Evolutionary conservation across 345 rosid genomes (phyloP).

Genomic region (Melastoma malabathricum): DNA sequence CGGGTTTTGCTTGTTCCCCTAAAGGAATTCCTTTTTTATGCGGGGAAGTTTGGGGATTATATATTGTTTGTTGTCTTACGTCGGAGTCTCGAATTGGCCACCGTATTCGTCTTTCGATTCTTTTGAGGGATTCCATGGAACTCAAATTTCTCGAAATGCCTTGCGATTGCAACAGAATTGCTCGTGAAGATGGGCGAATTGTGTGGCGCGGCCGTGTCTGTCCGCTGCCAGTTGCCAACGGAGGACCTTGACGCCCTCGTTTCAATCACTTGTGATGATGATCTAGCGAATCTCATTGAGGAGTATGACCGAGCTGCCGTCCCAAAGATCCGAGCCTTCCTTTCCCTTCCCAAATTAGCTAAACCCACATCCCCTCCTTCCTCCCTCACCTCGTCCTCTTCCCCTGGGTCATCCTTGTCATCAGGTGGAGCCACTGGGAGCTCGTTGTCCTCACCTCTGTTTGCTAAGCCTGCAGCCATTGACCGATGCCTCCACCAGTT

Average conservation of each 20-base stretch:
- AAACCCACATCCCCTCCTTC: slow-evolving; percentile 23
- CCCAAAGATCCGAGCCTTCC: slow-evolving; percentile 70
- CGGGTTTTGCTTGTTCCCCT: too few relatives aligned
- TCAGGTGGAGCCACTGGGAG: slow-evolving; percentile 1
- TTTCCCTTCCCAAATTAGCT: slow-evolving; percentile 34
- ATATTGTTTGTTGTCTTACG: too few relatives aligned
- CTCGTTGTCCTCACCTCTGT: slow-evolving; percentile 25
- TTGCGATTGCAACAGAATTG: slow-evolving; percentile 42
- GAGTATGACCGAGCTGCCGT: slow-evolving; percentile 59
- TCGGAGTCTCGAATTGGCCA: too few relatives aligned
- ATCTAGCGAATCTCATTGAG: slow-evolving; percentile 71
- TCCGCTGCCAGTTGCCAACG: slow-evolving; percentile 82
- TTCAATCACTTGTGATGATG: slow-evolving; percentile 72
- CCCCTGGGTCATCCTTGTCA: slow-evolving; percentile 16
- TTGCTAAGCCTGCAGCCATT: slow-evolving; percentile 9
- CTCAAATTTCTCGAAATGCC: slow-evolving; percentile 9
- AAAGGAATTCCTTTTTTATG: too few relatives aligned
- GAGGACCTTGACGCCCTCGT: slow-evolving; percentile 87
- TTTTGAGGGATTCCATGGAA: too few relatives aligned
- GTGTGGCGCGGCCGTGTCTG: slow-evolving; percentile 33
- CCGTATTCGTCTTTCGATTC: too few relatives aligned
- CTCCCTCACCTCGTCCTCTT: slow-evolving; percentile 34
- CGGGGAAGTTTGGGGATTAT: too few relatives aligned
- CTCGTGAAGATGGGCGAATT: slow-evolving; percentile 54
- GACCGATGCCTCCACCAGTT: slow-evolving; percentile 10